These are phyloP conservation scores for Suhomyces panamericanus DNA, from an alignment of 1,139 yeast genomes.

Conservation along the genomic window DNA sequence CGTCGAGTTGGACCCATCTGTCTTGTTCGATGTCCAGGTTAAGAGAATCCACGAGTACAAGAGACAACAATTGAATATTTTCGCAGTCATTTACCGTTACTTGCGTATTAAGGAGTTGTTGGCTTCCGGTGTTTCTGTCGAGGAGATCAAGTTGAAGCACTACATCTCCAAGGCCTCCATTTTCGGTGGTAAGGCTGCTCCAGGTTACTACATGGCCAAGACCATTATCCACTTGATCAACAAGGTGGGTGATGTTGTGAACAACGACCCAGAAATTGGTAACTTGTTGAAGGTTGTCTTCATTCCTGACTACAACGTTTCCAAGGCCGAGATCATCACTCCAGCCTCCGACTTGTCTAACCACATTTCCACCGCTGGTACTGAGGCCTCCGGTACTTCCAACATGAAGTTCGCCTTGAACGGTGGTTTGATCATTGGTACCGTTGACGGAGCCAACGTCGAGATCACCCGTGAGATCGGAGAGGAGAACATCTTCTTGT, in stretches of 20 bases:
- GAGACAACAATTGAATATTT: slow-evolving; percentile 90
- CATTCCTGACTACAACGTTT: slow-evolving; percentile 89
- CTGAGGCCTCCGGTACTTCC: slow-evolving; percentile 95
- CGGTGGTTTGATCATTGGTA: slow-evolving; percentile 92
- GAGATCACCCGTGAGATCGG: slow-evolving; percentile 94
- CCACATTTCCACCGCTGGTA: slow-evolving; percentile 97
- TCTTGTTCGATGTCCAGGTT: slow-evolving; percentile 87
- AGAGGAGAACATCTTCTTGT: slow-evolving; percentile 87
- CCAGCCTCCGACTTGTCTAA: slow-evolving; percentile 92
- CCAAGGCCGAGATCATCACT: slow-evolving; percentile 86
- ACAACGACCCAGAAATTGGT: slow-evolving; percentile 71
- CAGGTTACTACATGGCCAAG: slow-evolving; percentile 95
- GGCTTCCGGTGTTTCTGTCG: slow-evolving; percentile 42
- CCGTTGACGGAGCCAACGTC: slow-evolving; percentile 96
- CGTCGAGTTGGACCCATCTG: slow-evolving; percentile 68
- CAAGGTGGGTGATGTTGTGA: slow-evolving; percentile 77
- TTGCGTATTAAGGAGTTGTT: slow-evolving; percentile 70
- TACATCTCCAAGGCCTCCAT: slow-evolving; percentile 76
- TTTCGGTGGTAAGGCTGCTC: slow-evolving; percentile 95
- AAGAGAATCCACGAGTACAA: slow-evolving; percentile 95
- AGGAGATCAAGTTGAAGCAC: slow-evolving; percentile 59
- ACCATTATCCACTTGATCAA: slow-evolving; percentile 83
- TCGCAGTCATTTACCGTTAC: slow-evolving; percentile 85
- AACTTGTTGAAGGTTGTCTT: slow-evolving; percentile 82
- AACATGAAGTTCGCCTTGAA: slow-evolving; percentile 94